Evolutionary conservation across 805 yeast genomes (phyloP), one percentile per base, ranked within the genome.

Genomic region (Starmerella cellae): DNA sequence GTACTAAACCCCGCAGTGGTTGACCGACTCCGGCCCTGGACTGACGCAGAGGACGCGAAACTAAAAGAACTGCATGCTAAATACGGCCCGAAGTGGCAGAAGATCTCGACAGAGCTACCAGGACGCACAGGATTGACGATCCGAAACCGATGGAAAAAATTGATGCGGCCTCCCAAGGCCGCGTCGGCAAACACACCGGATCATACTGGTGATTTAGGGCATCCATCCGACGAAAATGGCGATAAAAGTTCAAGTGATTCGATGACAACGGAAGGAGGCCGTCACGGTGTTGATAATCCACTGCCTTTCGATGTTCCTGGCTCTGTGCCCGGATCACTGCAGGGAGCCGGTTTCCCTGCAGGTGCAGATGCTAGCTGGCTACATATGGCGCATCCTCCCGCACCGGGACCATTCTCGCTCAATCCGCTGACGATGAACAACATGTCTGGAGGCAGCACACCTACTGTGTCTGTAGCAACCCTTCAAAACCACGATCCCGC

Each of bases 121-220:
- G 79, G 87, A 35, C 65, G 97, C 43, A 94, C 96, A 4, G 77
- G 91, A 48, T 69, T 87, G 44, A 83, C 94, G 0, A 85, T 95
- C 59, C 67, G 97, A 48, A 87, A 87, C 61, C 69, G 95, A 48
- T 87, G 95, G 95, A 71, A 95, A 52, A 84, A 82, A 55, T 72
- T 31, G 82, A 76, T 4, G 62, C 82, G 56, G 78, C 78, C 26
- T 70, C 34, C 38, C 4, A 43, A 39, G 21, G 3, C 35, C 11
- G 38, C 24, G 21, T 23, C 38, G 26, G 21, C 18, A 30, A 18
- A 16, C 16, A n/a, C 13, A 19, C 28, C 23, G 16, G 38, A 24
- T 14, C 18, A 2, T n/a, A 14, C 11, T 21, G 42, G 30, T 5
- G 30, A n/a, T 11, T 11, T 3, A 3, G 33, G 20, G 19, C 11